Base-by-base conservation (phyloP, 1,139 yeast species). In the Schwanniomyces etchellsii region DNA sequence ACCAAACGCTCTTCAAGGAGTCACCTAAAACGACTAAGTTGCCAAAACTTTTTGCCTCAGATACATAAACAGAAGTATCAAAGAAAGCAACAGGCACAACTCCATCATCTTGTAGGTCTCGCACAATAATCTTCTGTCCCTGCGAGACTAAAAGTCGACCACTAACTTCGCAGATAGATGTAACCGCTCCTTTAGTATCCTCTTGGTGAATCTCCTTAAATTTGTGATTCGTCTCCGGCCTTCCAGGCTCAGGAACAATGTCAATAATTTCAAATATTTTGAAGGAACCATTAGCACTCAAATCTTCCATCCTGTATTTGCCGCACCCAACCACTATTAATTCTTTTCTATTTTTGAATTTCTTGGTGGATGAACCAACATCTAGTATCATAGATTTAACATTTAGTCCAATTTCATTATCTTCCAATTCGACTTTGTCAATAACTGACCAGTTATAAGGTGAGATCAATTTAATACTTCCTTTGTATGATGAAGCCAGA, bases 51-150 rank as follows among this genome's bases (percentile, higher is more conserved):
- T 89, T 89, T 16, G 86, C 73, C 41, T 84, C 95, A 10, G 83
- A 69, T 2, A 86, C 78, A 51, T 77, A 86, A 1, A 88, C 77
- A 2, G 91, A 77, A 16, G 89, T 75, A 51, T 91, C 97, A 35
- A 82, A 67, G 48, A 93, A 91, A 2, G 97, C 98, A 3, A 91
- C 96, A 0, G 98, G 96, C 42, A 80, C 88, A 11, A 83, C 80
- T 33, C 84, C 82, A 48, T 82, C 89, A 48, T 81, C 89, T 43
- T 81, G 91, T 29, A 88, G 67, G 52, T 84, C 93, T 46, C 97
- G 68, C 5, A 89, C 79, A 44, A 88, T 64, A 16, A 81, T 65
- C 52, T 88, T 85, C 52, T 86, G 95, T 3, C 96, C 96, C 54
- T 91, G 97, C 2, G 91, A 77, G 6, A 81, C 80, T 30, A 88